Evolutionary conservation across 1,139 yeast genomes (phyloP).

Genomic region (Hansenula lynferdii): DNA sequence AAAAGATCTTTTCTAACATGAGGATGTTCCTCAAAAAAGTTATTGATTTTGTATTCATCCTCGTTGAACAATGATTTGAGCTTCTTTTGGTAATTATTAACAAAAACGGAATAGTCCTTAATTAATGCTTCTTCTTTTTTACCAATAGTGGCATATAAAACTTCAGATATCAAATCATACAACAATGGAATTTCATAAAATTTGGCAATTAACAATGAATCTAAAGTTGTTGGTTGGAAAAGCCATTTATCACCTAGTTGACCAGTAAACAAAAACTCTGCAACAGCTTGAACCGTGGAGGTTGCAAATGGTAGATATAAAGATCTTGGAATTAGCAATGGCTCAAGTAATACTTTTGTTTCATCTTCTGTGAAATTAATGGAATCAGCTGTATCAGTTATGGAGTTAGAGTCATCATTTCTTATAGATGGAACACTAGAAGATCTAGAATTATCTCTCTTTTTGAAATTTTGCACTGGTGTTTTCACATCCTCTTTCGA

Average conservation of each 20-base stretch:
- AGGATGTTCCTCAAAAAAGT: conserved; percentile 15
- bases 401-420: conserved; percentile 10
- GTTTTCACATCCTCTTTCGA: conserved; percentile 17
- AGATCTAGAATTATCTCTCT: conserved; percentile 16
- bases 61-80: conserved; percentile 7
- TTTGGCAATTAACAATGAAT: conserved; percentile 56
- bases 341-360: conserved; percentile 35
- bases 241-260: conserved; percentile 74
- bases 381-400: conserved; percentile 10
- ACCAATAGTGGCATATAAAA: conserved; percentile 63
- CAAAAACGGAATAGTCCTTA: conserved; percentile 28
- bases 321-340: conserved; percentile 60
- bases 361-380: conserved; percentile 11
- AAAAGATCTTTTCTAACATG: conserved; percentile 20
- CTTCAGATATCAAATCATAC: conserved; percentile 64
- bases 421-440: conserved; percentile 10
- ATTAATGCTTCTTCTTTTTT: conserved; percentile 53
- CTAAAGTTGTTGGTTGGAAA: conserved; percentile 61
- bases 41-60: conserved; percentile 9
- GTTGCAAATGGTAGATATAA: conserved; percentile 65
- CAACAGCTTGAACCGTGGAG: conserved; percentile 54
- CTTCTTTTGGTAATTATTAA: conserved; percentile 11
- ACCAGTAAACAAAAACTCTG: conserved; percentile 73
- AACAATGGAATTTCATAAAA: conserved; percentile 62
- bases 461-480: conserved; percentile 12